These are phyloP conservation scores for Nymphaea thermarum DNA, from an alignment of 164 flowering plant genomes.

Conservation along the genomic window DNA sequence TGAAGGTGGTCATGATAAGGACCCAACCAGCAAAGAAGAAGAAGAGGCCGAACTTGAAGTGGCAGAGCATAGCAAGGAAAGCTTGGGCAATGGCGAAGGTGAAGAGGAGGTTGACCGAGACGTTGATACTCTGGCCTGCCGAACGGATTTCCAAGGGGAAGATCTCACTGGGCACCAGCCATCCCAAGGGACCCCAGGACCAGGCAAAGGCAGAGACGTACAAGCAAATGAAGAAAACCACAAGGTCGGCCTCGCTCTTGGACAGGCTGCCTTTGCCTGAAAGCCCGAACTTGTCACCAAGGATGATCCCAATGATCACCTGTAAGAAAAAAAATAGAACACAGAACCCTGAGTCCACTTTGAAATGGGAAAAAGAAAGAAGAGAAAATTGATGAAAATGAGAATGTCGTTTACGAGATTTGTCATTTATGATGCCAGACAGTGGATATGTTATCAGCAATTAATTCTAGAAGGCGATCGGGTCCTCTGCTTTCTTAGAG, in stretches of 20 bases:
- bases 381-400: too few species aligned
- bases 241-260: constrained; percentile 51
- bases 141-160: constrained; percentile 85
- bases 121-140: constrained; percentile 73
- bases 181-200: constrained; percentile 94
- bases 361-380: too few species aligned
- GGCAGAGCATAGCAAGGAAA: constrained; percentile 75
- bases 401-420: too few species aligned
- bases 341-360: too few species aligned
- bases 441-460: too few species aligned
- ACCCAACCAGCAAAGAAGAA: constrained; percentile 67
- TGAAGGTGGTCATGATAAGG: constrained; percentile 41
- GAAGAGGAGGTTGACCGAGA: constrained; percentile 79
- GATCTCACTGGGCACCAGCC: constrained; percentile 84
- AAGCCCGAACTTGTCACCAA: constrained; percentile 52
- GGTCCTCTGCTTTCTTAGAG: too few species aligned
- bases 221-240: constrained; percentile 65
- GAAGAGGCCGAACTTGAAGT: constrained; percentile 75
- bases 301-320: constrained; percentile 39
- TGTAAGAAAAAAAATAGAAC: constrained; percentile 6
- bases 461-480: too few species aligned
- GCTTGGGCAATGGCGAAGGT: constrained; percentile 63
- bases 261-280: constrained; percentile 43
- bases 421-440: too few species aligned
- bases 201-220: constrained; percentile 78